These are phyloP conservation scores for Pythium vanterpoolii DNA, from an alignment of 352 stramenopile genomes.

Conservation along the genomic window DNA sequence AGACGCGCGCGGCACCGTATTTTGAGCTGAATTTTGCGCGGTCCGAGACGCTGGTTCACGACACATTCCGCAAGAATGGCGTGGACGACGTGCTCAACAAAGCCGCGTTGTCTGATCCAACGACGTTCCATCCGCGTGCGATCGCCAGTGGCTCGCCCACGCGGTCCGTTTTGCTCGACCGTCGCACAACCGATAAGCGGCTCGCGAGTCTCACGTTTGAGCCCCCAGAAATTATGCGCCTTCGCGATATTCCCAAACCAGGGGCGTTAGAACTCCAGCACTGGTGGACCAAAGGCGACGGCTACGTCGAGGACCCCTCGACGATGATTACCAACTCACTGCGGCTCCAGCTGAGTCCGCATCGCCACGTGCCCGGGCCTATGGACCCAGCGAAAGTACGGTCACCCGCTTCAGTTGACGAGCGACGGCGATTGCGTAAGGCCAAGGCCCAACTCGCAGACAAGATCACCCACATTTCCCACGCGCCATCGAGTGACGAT, in stretches of 20 bases:
- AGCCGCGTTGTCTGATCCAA: slow-evolving; percentile 13
- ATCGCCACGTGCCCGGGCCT: slow-evolving; percentile 31
- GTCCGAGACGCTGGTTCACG: slow-evolving; percentile 43
- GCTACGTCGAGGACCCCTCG: slow-evolving; percentile 58
- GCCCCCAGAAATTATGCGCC: slow-evolving; percentile 42
- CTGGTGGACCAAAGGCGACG: slow-evolving; percentile 57
- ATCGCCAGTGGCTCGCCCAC: slow-evolving; percentile 37
- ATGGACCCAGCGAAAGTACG: slow-evolving; percentile 49
- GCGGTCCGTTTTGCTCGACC: slow-evolving; percentile 32
- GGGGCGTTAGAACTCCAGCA: slow-evolving; percentile 28
- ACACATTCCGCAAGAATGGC: slow-evolving; percentile 46
- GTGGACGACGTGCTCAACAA: slow-evolving; percentile 33
- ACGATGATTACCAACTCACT: slow-evolving; percentile 38
- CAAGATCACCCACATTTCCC: slow-evolving; percentile 44
- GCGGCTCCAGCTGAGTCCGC: slow-evolving; percentile 36
- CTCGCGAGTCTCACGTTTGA: slow-evolving; percentile 52
- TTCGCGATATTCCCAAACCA: slow-evolving; percentile 46
- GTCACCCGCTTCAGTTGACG: slow-evolving; percentile 34
- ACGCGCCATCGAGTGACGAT: slow-evolving; percentile 29
- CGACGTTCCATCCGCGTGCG: slow-evolving; percentile 33
- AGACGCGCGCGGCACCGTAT: slow-evolving; percentile 19
- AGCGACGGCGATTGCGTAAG: slow-evolving; percentile 26
- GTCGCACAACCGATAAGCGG: slow-evolving; percentile 29
- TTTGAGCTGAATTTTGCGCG: slow-evolving; percentile 39
- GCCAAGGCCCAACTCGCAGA: slow-evolving; percentile 37